Evolutionary conservation across 1,284 basidiomycete species (phyloP).

Genomic region (Papiliotrema nemorosa): DNA sequence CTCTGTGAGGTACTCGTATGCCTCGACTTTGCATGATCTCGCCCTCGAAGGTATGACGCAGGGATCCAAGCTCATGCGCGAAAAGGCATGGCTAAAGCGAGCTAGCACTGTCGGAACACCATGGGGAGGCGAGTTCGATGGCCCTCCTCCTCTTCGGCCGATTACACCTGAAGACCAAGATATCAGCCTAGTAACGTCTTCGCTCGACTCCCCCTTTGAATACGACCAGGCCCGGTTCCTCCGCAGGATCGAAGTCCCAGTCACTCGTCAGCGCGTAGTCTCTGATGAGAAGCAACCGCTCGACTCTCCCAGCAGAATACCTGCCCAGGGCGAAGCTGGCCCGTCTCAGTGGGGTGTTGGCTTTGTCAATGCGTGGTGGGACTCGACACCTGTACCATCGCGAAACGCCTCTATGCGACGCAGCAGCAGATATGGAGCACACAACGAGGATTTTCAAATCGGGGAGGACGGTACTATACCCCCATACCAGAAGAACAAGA

Average conservation of each 20-base stretch:
- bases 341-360: neutral
- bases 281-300: neutral
- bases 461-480: constrained; percentile 8
- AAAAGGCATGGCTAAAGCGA: constrained; percentile 24
- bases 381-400: neutral
- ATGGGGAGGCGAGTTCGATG: constrained; percentile 6
- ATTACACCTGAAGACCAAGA: neutral
- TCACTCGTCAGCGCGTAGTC: neutral
- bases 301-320: neutral
- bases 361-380: constrained; percentile 5
- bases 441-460: constrained; percentile 3
- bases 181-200: neutral
- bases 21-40: constrained; percentile 27
- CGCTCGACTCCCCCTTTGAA: constrained; percentile 4
- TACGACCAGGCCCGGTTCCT: neutral
- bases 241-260: neutral
- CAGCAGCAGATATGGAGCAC: no score
- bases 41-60: constrained; percentile 17
- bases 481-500: neutral
- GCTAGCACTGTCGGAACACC: constrained; percentile 1
- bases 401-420: no score
- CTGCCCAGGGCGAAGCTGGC: neutral
- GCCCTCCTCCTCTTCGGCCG: neutral
- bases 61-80: constrained; percentile 16
- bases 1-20: constrained; percentile 25